Conservation (phyloP, 2,329 filamentous ascomycete species). For the Hypoxylon sp. region DNA sequence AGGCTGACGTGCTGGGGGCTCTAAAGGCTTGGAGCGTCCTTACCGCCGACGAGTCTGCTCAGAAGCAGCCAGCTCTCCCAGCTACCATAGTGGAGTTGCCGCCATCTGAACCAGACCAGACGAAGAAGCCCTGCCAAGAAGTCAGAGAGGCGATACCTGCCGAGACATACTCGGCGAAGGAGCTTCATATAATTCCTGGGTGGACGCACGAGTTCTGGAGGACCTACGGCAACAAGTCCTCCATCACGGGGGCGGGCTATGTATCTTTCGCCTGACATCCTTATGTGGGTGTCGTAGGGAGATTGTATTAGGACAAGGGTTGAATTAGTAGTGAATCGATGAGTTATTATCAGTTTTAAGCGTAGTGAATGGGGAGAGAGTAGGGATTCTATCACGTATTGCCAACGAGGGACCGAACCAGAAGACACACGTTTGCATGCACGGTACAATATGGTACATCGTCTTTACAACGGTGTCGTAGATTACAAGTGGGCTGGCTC, state of each 20-base stretch:
- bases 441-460: constrained; percentile 48
- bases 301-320: not conserved
- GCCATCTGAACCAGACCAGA: not conserved
- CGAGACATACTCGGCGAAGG: constrained; percentile 21
- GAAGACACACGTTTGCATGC: constrained; percentile 8
- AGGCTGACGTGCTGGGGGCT: constrained; percentile 6
- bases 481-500: constrained; percentile 29
- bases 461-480: constrained; percentile 44
- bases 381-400: not conserved
- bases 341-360: too few relatives aligned
- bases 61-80: not conserved
- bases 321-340: too few relatives aligned
- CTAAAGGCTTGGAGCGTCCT: constrained; percentile 22
- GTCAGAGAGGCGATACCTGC: not conserved
- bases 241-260: constrained; percentile 11
- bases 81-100: too few relatives aligned
- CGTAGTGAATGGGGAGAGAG: not conserved
- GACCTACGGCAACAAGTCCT: constrained; percentile 41
- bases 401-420: not conserved
- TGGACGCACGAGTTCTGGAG: constrained; percentile 40
- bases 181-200: constrained; percentile 31
- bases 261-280: constrained; percentile 16
- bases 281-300: not conserved
- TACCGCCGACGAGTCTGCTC: constrained; percentile 9
- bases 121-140: not conserved